A percentile compares a stretch with the other conserved stretches of the same genome.
Conservation (phyloP, 805 yeast genomes). For the Candida nemodendra region DNA sequence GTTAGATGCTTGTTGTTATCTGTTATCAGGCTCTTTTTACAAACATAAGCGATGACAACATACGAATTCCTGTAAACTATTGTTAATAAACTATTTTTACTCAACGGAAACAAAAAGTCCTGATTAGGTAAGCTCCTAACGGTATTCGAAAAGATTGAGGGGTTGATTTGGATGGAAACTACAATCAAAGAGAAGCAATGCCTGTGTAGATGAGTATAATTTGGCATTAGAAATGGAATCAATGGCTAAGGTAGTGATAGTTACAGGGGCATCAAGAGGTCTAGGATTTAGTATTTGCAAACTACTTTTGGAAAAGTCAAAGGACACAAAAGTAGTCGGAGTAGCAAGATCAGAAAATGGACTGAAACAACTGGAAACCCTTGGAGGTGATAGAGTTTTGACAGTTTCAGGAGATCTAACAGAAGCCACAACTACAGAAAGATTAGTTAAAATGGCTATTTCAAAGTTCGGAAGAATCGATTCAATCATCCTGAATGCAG, state of each 20-base stretch:
- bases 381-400: slow-evolving; percentile 48
- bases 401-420: slow-evolving; percentile 62
- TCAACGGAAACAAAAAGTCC: no score
- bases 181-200: no score
- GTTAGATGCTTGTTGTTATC: no score
- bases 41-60: no score
- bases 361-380: slow-evolving; percentile 40
- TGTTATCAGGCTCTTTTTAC: no score
- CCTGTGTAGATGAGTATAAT: no score
- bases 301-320: slow-evolving; percentile 38
- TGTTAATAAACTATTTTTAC: no score
- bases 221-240: no score
- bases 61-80: no score
- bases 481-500: slow-evolving; percentile 75
- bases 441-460: slow-evolving; percentile 46
- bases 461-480: slow-evolving; percentile 56
- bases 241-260: slow-evolving; percentile 36
- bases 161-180: no score
- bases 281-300: slow-evolving; percentile 79
- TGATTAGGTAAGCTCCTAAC: no score
- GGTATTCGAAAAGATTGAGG: no score
- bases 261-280: slow-evolving; percentile 73
- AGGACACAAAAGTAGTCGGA: slow-evolving; percentile 53
- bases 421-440: slow-evolving; percentile 34
- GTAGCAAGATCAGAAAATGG: slow-evolving; percentile 65